Evolutionary conservation across 768 basidiomycete genomes (phyloP).

Genomic region (Cystofilobasidium macerans): DNA sequence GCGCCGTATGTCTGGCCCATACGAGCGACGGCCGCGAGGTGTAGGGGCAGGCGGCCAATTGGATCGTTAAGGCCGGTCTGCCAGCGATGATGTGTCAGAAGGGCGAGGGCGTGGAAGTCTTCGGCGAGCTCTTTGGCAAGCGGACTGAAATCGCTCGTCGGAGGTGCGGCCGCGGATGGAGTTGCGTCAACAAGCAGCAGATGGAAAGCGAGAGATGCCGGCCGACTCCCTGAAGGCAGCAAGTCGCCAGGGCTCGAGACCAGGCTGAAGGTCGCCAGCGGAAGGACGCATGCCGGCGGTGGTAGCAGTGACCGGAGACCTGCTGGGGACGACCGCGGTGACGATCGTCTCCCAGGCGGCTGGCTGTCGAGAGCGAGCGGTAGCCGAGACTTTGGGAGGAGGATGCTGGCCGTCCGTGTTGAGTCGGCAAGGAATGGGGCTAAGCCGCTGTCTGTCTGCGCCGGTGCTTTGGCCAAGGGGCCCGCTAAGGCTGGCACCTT

Average conservation of each 20-base stretch:
- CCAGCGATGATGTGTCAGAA: neutral
- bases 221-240: slow-evolving; percentile 33
- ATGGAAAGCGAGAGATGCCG: slow-evolving; percentile 40
- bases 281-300: slow-evolving; percentile 44
- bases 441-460: neutral
- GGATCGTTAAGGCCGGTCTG: neutral
- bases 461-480: neutral
- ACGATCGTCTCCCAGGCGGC: slow-evolving; percentile 37
- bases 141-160: slow-evolving; percentile 35
- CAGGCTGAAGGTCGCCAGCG: slow-evolving; percentile 51
- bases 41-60: neutral
- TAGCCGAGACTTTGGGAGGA: slow-evolving; percentile 43
- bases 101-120: slow-evolving; percentile 54
- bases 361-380: slow-evolving; percentile 38
- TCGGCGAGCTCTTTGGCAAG: slow-evolving; percentile 49
- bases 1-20: neutral
- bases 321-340: no score
- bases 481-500: no score
- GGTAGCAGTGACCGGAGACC: no score
- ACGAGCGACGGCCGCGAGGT: neutral
- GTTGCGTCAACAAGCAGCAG: slow-evolving; percentile 48
- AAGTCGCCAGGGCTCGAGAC: slow-evolving; percentile 46
- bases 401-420: slow-evolving; percentile 40
- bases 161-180: slow-evolving; percentile 37
- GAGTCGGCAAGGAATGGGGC: slow-evolving; percentile 20